Conservation (phyloP, 345 rosid genomes). For the Pugionium cornutum region DNA sequence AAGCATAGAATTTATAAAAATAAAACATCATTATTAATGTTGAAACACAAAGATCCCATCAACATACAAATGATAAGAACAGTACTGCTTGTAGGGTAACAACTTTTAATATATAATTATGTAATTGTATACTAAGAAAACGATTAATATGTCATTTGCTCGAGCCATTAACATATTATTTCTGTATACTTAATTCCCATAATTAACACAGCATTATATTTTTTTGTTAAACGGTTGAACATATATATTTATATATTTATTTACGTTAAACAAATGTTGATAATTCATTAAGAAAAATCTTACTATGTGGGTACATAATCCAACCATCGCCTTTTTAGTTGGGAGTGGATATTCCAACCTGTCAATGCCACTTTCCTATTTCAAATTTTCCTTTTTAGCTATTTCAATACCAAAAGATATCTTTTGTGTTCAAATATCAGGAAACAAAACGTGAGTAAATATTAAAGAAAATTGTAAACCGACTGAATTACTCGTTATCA, state of each 20-base stretch:
- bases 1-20: constrained; percentile 49
- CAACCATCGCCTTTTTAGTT: constrained; percentile 50
- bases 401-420: not conserved
- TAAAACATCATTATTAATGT: constrained; percentile 58
- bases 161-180: not conserved
- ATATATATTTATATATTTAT: not conserved
- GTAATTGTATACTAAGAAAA: not conserved
- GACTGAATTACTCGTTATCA: no score
- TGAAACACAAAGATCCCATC: constrained; percentile 53
- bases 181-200: constrained; percentile 9
- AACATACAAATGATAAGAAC: constrained; percentile 29
- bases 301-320: constrained; percentile 17
- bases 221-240: not conserved
- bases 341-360: constrained; percentile 25
- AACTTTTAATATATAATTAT: constrained; percentile 3
- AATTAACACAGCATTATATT: not conserved
- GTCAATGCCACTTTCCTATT: constrained; percentile 17
- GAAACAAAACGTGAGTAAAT: not conserved
- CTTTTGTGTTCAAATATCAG: not conserved
- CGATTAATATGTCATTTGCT: not conserved
- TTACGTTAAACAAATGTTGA: not conserved
- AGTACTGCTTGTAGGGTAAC: constrained; percentile 36
- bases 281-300: not conserved
- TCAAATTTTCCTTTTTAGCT: not conserved
- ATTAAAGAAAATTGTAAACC: not conserved